Evolutionary conservation across 2,329 filamentous ascomycete genomes (phyloP).

Genomic region (Tolypocladium tundrense): DNA sequence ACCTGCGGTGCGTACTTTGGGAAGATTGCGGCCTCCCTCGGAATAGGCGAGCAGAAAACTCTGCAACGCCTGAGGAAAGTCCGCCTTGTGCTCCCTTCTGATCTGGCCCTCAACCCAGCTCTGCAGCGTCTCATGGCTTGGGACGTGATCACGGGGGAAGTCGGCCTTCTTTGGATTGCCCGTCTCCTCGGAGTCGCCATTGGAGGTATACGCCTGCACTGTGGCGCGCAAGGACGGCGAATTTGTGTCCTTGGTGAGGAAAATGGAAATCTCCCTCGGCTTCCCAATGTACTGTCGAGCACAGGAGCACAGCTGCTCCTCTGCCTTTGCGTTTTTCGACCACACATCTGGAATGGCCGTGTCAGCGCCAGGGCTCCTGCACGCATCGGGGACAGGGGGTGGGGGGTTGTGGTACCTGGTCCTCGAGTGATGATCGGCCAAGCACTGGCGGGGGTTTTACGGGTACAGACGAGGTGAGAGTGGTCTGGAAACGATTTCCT

Average conservation of each 20-base stretch:
- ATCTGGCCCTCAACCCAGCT: constrained; percentile 28
- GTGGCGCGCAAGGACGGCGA: constrained; percentile 28
- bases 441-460: constrained; percentile 24
- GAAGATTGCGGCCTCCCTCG: constrained; percentile 23
- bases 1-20: constrained; percentile 22
- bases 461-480: constrained; percentile 28
- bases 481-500: constrained; percentile 29
- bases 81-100: constrained; percentile 17
- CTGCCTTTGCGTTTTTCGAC: constrained; percentile 22
- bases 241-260: constrained; percentile 22
- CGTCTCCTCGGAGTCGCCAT: constrained; percentile 17
- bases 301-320: constrained; percentile 21
- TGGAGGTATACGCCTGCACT: constrained; percentile 26
- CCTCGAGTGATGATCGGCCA: constrained; percentile 27
- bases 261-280: constrained; percentile 24
- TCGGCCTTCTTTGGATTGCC: constrained; percentile 22
- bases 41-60: constrained; percentile 27
- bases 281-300: constrained; percentile 26
- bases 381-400: constrained; percentile 1
- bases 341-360: constrained; percentile 22
- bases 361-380: constrained; percentile 7
- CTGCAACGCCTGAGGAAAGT: constrained; percentile 23
- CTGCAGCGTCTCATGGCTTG: constrained; percentile 23
- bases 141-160: constrained; percentile 26
- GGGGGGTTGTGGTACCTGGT: constrained; percentile 21